Conservation (phyloP, 1,139 yeast species). For the Hemisphaericaspora lyxosophila region DNA sequence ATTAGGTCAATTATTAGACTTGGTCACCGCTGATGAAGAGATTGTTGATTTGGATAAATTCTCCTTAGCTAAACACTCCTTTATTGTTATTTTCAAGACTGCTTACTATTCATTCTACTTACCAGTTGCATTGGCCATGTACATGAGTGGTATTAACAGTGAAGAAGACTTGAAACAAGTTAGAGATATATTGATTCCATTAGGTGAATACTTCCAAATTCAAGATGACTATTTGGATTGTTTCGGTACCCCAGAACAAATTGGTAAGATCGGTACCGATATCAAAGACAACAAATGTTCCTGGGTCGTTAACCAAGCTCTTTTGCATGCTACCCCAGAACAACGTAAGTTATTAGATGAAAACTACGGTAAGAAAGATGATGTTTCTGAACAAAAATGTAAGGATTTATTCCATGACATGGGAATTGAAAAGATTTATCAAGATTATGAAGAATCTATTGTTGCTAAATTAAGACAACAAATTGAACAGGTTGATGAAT, state of each 20-base stretch:
- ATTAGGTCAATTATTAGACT: conserved; percentile 91
- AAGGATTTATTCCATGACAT: conserved; percentile 75
- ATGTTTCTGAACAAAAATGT: conserved; percentile 65
- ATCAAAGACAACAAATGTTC: conserved; percentile 98
- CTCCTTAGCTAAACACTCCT: conserved; percentile 85
- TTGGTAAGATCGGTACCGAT: conserved; percentile 98
- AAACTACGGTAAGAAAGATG: conserved; percentile 85
- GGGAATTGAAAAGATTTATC: conserved; percentile 68
- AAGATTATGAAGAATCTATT: conserved; percentile 76
- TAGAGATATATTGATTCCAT: conserved; percentile 81
- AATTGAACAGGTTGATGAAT: conserved; percentile 77
- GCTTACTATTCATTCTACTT: conserved; percentile 96
- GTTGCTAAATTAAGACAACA: conserved; percentile 63
- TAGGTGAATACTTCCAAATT: conserved; percentile 98
- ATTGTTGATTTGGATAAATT: conserved; percentile 85
- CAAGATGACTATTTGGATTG: conserved; percentile 98
- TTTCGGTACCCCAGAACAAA: conserved; percentile 95
- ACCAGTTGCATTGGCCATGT: conserved; percentile 97
- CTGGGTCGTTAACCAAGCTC: conserved; percentile 95
- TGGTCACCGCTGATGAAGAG: conserved; percentile 97
- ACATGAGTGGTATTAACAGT: conserved; percentile 74
- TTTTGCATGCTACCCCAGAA: conserved; percentile 71
- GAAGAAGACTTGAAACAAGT: conserved; percentile 85
- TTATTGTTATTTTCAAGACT: conserved; percentile 94
- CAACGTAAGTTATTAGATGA: conserved; percentile 82